Base-by-base conservation (phyloP, 2,329 filamentous ascomycete genomes). In the Apiospora koreana region DNA sequence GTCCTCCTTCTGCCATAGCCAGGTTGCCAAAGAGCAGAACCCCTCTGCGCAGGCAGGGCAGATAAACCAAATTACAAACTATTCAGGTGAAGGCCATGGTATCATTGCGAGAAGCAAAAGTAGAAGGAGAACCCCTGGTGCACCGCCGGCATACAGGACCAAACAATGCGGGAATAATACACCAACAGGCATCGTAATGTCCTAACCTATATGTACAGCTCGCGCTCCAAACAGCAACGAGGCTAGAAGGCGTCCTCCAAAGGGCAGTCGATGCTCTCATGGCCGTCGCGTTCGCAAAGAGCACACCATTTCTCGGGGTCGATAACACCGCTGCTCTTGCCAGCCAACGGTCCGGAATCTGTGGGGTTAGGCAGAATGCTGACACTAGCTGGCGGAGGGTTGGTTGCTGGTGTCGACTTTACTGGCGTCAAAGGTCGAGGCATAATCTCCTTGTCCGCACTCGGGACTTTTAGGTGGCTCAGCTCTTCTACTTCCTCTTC, bases 241-340 rank as follows among this genome's bases (percentile, higher is more conserved):
- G 28, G 64, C 80, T 83, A 91, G 74, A 91, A 93, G 41, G 90
- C 90, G 80, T 97, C 94, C 82, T 97, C 95, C 81, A 97, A 93
- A 16, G 95, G 94, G 81, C 95, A 97, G 81, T 97, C 94, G 72
- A 97, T 95, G 78, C 95, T 98, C 81, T 98, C 93, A 80, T 99
- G 96, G 18, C 96, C 96, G 77, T 99, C 96, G 72, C 94, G 90
- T 85, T 99, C 96, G 80, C 96, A 99, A 62, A 98, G 86, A 21
- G 96, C 96, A 81, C 96, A 99, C 96, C 96, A 99, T 83, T 97
- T 98, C 72, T 92, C 89, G 69, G 91, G 89, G 77, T 98, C 94
- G 74, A 95, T 86, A 65, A 93, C 84, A 1, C 93, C 92, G 69
- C 91, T 94, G 74, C 92, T 89, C 83, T 94, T 95, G 68, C 93